Conservation (phyloP, 2,329 filamentous ascomycete genomes). For the Pyrenochaeta sp. region DNA sequence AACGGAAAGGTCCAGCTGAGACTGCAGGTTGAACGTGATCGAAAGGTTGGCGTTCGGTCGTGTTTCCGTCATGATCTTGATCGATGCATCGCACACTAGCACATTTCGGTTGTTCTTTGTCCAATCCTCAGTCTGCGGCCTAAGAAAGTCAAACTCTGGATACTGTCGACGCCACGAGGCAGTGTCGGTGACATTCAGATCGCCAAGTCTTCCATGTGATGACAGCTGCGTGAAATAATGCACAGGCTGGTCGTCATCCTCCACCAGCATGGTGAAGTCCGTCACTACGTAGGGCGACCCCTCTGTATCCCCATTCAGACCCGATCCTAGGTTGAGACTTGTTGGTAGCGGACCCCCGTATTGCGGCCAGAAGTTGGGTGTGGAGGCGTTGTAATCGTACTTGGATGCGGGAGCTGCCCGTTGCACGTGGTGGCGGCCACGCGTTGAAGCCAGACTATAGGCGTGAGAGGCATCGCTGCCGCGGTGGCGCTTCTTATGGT, state of each 20-base stretch:
- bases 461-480: slow-evolving; percentile 22
- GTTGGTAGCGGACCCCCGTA: slow-evolving; percentile 24
- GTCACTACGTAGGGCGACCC: slow-evolving; percentile 30
- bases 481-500: slow-evolving; percentile 31
- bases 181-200: slow-evolving; percentile 42
- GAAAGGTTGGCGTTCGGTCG: slow-evolving; percentile 43
- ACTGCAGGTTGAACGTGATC: slow-evolving; percentile 43
- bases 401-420: slow-evolving; percentile 25
- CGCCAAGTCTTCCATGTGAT: slow-evolving; percentile 33
- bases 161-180: slow-evolving; percentile 43
- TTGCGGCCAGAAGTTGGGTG: slow-evolving; percentile 21
- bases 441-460: slow-evolving; percentile 29
- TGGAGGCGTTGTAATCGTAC: slow-evolving; percentile 28
- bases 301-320: slow-evolving; percentile 12
- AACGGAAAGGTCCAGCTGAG: slow-evolving; percentile 39
- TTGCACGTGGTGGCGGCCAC: slow-evolving; percentile 29
- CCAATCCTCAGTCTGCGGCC: slow-evolving; percentile 26
- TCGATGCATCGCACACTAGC: slow-evolving; percentile 51
- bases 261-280: slow-evolving; percentile 53
- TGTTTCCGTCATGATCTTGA: slow-evolving; percentile 51
- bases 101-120: slow-evolving; percentile 40
- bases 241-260: slow-evolving; percentile 41
- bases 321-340: slow-evolving; percentile 15
- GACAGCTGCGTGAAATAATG: slow-evolving; percentile 51
- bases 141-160: slow-evolving; percentile 38